Evolutionary conservation across 805 yeast genomes (phyloP), one percentile per base, ranked within the genome.

Genomic region (Wickerhamiella bombiphila): DNA sequence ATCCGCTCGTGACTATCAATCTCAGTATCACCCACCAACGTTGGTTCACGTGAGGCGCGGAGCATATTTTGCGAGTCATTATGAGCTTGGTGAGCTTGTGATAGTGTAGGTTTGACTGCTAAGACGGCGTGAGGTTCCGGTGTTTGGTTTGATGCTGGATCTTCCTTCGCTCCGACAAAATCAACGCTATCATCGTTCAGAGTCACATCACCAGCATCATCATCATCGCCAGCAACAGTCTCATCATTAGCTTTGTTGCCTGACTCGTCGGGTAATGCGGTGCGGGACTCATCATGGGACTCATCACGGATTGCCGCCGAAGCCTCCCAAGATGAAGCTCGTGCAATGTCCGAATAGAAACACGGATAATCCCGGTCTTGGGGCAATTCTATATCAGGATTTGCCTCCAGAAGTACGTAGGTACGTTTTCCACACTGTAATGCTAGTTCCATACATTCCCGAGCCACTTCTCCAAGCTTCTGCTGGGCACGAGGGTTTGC

Each of bases 391-490:
- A 57, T 55, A 26, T 54, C 57, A 7, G 61, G 62, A 19, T 49
- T 42, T 21, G 39, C 35, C 28, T 45, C 49, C 14, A 59, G 36
- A 11, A 35, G 51, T 48, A 22, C 40, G 24, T 33, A 50, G 40
- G 36, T 50, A 50, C 32, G 16, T 18, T 18, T 17, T 17, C 32
- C 52, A 38, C 61, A 58, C 35, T 52, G 54, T 5, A 54, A 51
- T 3, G 61, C 55, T n/a, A 55, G 41, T 18, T 56, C 45, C 16
- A 52, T 46, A 39, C 63, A 59, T 25, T 50, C 52, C 21, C 51
- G 45, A 5, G 61, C 61, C 9, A 49, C 48, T 5, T 36, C 42
- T 9, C 46, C 45, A 30, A 57, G 44, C 26, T 43, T 42, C 31
- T 52, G 51, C n/a, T 50, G 42, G 11, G 50, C 50, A 21, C 39